These are phyloP conservation scores for Xylaria hypoxylon DNA, from an alignment of 2,329 filamentous ascomycete species.

Conservation along the genomic window DNA sequence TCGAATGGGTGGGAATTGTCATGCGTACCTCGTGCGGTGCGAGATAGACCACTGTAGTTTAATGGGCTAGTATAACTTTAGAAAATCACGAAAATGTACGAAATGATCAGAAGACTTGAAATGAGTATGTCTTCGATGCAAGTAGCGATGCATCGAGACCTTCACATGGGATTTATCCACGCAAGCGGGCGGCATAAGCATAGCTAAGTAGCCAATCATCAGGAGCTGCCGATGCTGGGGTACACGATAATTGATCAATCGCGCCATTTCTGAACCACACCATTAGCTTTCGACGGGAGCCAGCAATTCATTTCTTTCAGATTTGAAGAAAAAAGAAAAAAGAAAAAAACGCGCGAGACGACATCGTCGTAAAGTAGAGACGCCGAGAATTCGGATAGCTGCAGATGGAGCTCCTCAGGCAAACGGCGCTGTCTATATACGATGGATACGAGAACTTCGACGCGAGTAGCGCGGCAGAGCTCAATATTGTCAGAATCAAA, in stretches of 20 bases:
- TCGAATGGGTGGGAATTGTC: no score
- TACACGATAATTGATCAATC: neutral
- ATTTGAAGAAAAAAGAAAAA: no score
- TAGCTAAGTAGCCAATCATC: slow-evolving; percentile 5
- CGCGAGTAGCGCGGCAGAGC: neutral
- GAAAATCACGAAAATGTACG: no score
- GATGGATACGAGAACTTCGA: slow-evolving; percentile 11
- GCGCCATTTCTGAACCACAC: neutral
- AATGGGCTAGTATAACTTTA: no score
- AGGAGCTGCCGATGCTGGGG: neutral
- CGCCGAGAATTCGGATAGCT: neutral
- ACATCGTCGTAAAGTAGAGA: neutral
- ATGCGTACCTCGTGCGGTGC: no score
- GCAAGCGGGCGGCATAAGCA: neutral
- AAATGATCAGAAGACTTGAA: no score
- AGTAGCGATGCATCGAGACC: no score
- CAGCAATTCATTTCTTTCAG: neutral
- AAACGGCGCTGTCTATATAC: neutral
- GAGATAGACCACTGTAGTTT: no score
- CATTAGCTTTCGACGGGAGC: neutral
- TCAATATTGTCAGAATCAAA: slow-evolving; percentile 1
- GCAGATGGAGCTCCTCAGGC: slow-evolving; percentile 9
- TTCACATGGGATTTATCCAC: no score
- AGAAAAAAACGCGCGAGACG: neutral
- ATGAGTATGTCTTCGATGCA: no score